Conservation (phyloP, 176 grass and related monocot genomes). For the Rhynchospora pubera region DNA sequence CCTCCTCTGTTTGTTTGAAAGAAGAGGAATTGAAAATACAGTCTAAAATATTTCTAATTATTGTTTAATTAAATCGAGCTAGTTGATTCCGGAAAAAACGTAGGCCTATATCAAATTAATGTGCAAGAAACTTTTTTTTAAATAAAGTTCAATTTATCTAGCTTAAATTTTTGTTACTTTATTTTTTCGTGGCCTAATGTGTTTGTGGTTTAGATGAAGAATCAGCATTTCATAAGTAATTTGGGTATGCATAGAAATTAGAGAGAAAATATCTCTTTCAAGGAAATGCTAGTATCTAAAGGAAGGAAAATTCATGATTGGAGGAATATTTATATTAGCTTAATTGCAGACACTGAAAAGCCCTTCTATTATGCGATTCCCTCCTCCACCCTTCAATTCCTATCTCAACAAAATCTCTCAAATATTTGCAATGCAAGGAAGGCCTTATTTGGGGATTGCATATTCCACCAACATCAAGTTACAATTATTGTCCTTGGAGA, state of each 20-base stretch:
- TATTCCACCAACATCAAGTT: constrained; percentile 17
- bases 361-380: constrained; percentile 11
- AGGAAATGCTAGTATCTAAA: background rate
- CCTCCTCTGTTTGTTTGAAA: background rate
- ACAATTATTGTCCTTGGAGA: constrained; percentile 6
- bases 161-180: background rate
- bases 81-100: no score
- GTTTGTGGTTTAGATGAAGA: background rate
- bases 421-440: constrained; percentile 17
- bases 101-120: background rate
- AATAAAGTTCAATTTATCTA: background rate
- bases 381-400: constrained; percentile 5
- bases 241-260: background rate
- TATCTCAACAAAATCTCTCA: background rate
- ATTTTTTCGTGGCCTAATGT: background rate
- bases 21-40: background rate
- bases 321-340: constrained; percentile 17
- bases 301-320: background rate
- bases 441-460: constrained; percentile 26
- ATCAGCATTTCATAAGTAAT: background rate
- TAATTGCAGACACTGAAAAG: background rate
- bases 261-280: background rate
- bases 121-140: background rate
- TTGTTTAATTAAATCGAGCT: no score
- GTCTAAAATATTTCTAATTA: background rate